These are phyloP conservation scores for Chrysoporthe austroafricana DNA, from an alignment of 2,329 filamentous ascomycete species.

Conservation along the genomic window DNA sequence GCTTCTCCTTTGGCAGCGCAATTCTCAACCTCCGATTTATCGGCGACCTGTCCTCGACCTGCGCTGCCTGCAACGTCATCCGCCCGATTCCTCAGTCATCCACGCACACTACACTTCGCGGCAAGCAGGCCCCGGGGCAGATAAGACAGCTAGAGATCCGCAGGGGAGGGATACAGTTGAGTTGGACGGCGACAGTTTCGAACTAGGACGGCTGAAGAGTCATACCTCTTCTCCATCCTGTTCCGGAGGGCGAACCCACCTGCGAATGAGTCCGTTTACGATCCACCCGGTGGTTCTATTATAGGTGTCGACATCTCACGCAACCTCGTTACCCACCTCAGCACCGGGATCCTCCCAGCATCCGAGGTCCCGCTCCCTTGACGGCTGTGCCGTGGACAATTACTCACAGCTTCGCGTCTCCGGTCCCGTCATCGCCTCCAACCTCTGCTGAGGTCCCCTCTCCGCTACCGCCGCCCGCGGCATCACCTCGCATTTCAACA, in stretches of 20 bases:
- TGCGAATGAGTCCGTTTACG: slow-evolving; percentile 47
- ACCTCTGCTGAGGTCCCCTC: not conserved
- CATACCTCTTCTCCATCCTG: slow-evolving; percentile 48
- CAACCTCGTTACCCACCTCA: slow-evolving; percentile 38
- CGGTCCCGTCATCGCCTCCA: slow-evolving; percentile 21
- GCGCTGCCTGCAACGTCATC: slow-evolving; percentile 3
- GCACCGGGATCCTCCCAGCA: slow-evolving; percentile 34
- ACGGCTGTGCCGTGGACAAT: slow-evolving; percentile 29
- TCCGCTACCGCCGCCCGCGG: slow-evolving; percentile 13
- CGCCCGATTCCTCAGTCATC: not conserved
- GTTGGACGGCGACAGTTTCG: slow-evolving; percentile 26
- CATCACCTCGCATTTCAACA: slow-evolving; percentile 11
- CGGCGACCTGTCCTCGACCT: slow-evolving; percentile 9
- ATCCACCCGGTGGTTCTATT: slow-evolving; percentile 42
- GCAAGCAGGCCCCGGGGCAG: not conserved
- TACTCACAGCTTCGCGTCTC: slow-evolving; percentile 24
- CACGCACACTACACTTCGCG: not conserved
- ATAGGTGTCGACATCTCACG: slow-evolving; percentile 38
- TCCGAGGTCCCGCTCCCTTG: slow-evolving; percentile 22
- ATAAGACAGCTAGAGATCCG: not conserved
- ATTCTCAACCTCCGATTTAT: slow-evolving; percentile 14
- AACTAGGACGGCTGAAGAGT: slow-evolving; percentile 49
- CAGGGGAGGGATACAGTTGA: slow-evolving; percentile 10
- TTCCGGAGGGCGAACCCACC: slow-evolving; percentile 41
- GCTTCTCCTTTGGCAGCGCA: slow-evolving; percentile 5